A percentile compares a stretch with the other conserved stretches of the same genome.
These are phyloP conservation scores for Pyricularia pennisetigena DNA, from an alignment of 2,329 filamentous ascomycete genomes.

Conservation along the genomic window DNA sequence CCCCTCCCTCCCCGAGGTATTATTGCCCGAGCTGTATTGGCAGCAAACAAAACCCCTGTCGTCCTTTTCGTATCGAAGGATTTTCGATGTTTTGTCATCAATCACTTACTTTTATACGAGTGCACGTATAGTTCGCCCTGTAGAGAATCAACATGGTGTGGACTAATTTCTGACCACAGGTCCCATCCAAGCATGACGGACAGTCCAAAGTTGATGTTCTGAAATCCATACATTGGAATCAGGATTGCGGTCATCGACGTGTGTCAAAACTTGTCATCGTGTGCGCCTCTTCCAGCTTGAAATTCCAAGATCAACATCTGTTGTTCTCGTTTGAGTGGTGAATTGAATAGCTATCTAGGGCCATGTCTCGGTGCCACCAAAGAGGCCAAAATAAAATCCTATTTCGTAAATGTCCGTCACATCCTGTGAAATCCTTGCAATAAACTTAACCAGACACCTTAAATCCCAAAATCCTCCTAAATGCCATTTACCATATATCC, in stretches of 20 bases:
- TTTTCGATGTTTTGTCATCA: not conserved
- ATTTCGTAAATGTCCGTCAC: not conserved
- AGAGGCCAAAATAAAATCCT: not conserved
- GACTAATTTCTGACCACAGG: not conserved
- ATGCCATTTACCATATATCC: not conserved
- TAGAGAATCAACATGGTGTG: not conserved
- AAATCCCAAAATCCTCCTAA: not conserved
- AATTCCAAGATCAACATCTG: not conserved
- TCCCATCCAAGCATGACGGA: not conserved
- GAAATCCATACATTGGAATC: too few relatives aligned
- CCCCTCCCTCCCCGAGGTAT: not conserved
- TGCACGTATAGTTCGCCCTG: too few relatives aligned
- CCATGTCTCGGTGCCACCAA: not conserved
- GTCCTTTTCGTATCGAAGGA: not conserved
- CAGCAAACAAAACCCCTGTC: not conserved
- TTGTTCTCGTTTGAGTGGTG: not conserved
- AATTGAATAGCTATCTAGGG: not conserved
- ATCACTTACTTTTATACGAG: too few relatives aligned
- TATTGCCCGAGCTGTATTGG: not conserved
- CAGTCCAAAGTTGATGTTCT: too few relatives aligned
- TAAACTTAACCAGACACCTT: not conserved
- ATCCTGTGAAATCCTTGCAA: not conserved
- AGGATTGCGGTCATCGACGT: not conserved
- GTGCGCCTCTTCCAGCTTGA: not conserved
- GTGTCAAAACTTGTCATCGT: not conserved